Conservation (phyloP, 345 rosid genomes). For the Salix purpurea region DNA sequence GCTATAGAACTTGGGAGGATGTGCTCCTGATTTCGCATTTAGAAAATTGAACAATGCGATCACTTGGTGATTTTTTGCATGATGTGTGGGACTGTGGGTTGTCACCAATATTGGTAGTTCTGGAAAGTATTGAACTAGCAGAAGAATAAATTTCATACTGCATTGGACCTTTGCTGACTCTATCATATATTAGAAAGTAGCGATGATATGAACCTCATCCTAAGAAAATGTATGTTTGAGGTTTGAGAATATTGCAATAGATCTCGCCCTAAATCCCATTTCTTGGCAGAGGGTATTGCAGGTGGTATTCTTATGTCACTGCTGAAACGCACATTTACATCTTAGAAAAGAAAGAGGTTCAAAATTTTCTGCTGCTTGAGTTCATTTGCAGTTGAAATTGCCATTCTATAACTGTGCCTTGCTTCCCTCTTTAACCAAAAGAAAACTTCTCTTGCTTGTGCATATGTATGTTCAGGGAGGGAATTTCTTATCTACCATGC, state of each 20-base stretch:
- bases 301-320: neutral
- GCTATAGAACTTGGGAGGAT: neutral
- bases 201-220: neutral
- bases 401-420: neutral
- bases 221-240: neutral
- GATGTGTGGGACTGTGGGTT: neutral
- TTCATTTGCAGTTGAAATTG: neutral
- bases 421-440: neutral
- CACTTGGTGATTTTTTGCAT: too few relatives aligned
- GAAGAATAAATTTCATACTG: neutral
- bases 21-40: neutral
- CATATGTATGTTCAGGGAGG: neutral
- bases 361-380: neutral
- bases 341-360: neutral
- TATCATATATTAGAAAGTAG: neutral
- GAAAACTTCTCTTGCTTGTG: neutral
- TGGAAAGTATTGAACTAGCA: neutral
- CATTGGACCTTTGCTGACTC: neutral
- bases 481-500: neutral
- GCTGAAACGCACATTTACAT: neutral
- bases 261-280: neutral
- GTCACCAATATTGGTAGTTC: neutral
- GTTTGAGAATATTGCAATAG: neutral
- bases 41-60: neutral
- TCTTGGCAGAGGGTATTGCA: neutral